Conservation (phyloP, 2,329 filamentous ascomycete genomes). For the Ceratocystis variospora region DNA sequence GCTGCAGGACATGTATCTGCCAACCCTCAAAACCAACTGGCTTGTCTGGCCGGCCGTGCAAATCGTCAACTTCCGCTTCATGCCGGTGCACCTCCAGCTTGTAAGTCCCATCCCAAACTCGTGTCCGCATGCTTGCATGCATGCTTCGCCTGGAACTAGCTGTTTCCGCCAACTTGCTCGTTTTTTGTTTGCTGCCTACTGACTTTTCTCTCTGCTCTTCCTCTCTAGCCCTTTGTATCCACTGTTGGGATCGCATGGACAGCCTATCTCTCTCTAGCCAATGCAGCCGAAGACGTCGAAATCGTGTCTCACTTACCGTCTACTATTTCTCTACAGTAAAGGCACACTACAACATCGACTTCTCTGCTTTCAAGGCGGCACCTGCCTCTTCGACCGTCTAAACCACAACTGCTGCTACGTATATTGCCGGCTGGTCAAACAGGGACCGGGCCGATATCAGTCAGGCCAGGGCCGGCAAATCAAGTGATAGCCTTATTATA, state of each 20-base stretch:
- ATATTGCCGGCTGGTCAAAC: slow-evolving; percentile 1
- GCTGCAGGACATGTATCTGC: slow-evolving; percentile 84
- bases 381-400: neutral
- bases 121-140: too few species aligned
- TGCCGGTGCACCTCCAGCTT: slow-evolving; percentile 93
- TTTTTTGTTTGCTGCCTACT: neutral
- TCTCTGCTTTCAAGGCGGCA: too few species aligned
- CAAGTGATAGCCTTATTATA: neutral
- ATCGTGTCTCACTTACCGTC: neutral
- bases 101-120: slow-evolving; percentile 40
- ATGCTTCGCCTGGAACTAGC: too few species aligned
- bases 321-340: neutral
- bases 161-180: too few species aligned
- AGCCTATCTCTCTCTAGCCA: slow-evolving; percentile 84
- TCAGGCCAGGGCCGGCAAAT: neutral
- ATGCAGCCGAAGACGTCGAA: slow-evolving; percentile 59
- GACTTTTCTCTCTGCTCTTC: neutral
- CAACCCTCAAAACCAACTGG: slow-evolving; percentile 90
- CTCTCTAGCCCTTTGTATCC: slow-evolving; percentile 73
- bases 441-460: slow-evolving; percentile 8
- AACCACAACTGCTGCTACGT: neutral
- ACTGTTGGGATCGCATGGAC: slow-evolving; percentile 96
- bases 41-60: slow-evolving; percentile 92
- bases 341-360: neutral
- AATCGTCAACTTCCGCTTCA: slow-evolving; percentile 87